Base-by-base conservation (phyloP, 2,329 filamentous ascomycete species). In the Delphinella strobiligena region DNA sequence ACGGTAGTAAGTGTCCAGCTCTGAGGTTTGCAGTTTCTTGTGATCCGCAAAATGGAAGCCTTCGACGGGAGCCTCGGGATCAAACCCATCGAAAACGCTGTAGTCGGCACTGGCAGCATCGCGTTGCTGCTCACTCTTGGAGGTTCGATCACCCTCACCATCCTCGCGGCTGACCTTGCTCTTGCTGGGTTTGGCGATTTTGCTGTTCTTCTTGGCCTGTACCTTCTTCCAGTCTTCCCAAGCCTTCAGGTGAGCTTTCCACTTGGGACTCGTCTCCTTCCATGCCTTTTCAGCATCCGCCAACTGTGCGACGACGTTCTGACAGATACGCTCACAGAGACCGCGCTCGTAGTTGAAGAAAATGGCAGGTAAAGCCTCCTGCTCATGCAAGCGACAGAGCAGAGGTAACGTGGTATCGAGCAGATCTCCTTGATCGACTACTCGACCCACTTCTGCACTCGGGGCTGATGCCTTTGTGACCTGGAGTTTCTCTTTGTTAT, bases 271-370 rank as follows among this genome's bases (percentile, higher is more conserved):
- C 1, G 63, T 63, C 36, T 71, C 61, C 49, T 79, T 77, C 64
- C 72, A 82, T 5, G 53, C 49, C 0, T 60, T 47, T 49, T 84
- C 80, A 0, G 72, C 68, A 1, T 63, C 51, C 36, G 68, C 53
- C 0, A 87, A 61, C 42, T 75, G 64, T 1, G 56, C 48, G 2
- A 79, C 54, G 0, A 87, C 49, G 0, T 58, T 50, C 17, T 55
- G 48, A 18, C 73, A 69, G 19, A 81, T 71, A 8, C 57, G 54
- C 55, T 86, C 81, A 49, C 83, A 88, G 19, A 63, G 58, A 2
- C 58, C 56, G 35, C 81, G 74, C 47, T 87, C 79, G 49, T 83
- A 89, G 52, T 84, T 83, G 64, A 89, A 89, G 1, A 87, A 56
- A 10, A 89, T 75, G 0, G 79, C 82, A 0, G 82, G 83, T 1